Conservation (phyloP, 371 early-diverging fungal species). For the Mortierella polycephala region DNA sequence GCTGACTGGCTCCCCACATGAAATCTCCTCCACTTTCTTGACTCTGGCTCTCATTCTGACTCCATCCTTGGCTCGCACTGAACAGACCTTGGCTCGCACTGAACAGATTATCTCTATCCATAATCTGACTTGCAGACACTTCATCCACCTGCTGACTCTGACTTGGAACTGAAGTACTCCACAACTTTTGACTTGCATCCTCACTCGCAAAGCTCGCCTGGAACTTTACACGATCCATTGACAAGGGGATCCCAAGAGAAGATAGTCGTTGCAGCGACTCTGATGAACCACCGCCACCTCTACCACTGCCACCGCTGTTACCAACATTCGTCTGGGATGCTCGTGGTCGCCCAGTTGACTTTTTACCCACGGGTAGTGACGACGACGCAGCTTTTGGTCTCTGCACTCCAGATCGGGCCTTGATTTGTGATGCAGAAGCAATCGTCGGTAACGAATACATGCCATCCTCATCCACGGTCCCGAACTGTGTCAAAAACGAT, state of each 20-base stretch:
- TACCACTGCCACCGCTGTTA: too few species aligned
- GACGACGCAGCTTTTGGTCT: background rate
- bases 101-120: background rate
- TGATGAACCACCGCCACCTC: too few species aligned
- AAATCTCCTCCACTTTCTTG: background rate
- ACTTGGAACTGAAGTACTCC: too few species aligned
- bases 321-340: background rate
- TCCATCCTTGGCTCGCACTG: constrained; percentile 1
- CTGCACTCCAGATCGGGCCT: background rate
- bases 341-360: background rate
- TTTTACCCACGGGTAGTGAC: background rate
- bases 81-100: background rate
- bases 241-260: too few species aligned
- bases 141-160: too few species aligned
- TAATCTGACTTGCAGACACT: background rate
- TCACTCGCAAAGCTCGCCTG: too few species aligned
- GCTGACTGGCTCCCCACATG: constrained; percentile 44
- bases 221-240: too few species aligned
- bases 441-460: constrained; percentile 37
- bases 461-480: constrained; percentile 32
- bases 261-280: too few species aligned
- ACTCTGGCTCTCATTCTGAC: constrained; percentile 2
- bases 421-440: constrained; percentile 27
- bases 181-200: too few species aligned
- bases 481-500: background rate